Evolutionary conservation across 1,284 basidiomycete species (phyloP), one percentile per base, ranked within the genome.

Genomic region (Ustilago crameri): DNA sequence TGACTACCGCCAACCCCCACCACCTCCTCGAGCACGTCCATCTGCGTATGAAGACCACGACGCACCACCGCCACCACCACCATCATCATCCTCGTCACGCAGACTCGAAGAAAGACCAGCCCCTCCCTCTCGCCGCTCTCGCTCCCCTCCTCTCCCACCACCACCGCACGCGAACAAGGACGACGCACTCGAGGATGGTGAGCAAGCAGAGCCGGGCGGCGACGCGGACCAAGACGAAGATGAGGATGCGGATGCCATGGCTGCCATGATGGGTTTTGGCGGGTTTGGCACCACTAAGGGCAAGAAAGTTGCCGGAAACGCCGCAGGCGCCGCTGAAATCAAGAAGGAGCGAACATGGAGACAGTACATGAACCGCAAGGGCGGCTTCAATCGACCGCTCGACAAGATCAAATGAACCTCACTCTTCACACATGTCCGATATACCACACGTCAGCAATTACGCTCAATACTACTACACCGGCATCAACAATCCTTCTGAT

Each of bases 291-390:
- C 89, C 0, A 96, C 95, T 0, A 96, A 97, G 38, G 74, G 81
- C 60, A 92, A 91, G 23, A 93, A 95, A 71, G 91, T 93, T 83
- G 89, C 90, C 70, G 73, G 75, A 23, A 78, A 80, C 37, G 82
- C 85, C 32, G 78, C 80, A 0, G 84, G 93, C 32, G 81, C 74
- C 2, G 88, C 88, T 1, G 84, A 90, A 54, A 85, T 96, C 76
- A 95, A 95, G 87, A 93, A 94, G 85, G 88, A 90, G 70, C 87
- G 95, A 54, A 95, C 93, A 26, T 97, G 95, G 94, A 87, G 95
- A 71, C 95, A 97, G 84, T 95, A 95, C 83, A 95, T 95, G 93
- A 95, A 95, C 50, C 61, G 75, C 30, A 72, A 72, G 34, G 75
- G 75, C 24, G 75, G 75, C 15, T 77, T 78, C 70, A 75, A 75